Conservation (phyloP, 805 yeast species). For the Sungouiella thailandica region DNA sequence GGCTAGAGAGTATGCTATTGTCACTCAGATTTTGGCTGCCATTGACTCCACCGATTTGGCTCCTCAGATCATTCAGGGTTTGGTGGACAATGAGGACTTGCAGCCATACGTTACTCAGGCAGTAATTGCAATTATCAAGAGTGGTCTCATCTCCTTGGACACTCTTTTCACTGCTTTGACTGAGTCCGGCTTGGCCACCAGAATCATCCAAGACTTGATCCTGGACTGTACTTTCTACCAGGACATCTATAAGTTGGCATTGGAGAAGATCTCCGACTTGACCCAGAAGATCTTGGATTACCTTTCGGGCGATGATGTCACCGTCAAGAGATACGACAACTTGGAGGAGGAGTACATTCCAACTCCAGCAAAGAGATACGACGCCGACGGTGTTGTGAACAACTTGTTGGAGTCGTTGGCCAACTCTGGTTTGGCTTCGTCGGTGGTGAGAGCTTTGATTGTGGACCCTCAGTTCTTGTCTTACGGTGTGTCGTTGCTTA, state of each 20-base stretch:
- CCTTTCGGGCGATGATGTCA: slow-evolving; percentile 17
- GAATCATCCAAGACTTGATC: slow-evolving; percentile 31
- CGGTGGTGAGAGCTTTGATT: slow-evolving; percentile 34
- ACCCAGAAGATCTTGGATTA: slow-evolving; percentile 20
- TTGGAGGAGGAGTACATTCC: slow-evolving; percentile 2
- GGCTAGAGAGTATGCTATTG: slow-evolving; percentile 36
- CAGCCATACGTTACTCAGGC: slow-evolving; percentile 25
- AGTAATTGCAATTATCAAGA: slow-evolving; percentile 25
- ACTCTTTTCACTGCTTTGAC: slow-evolving; percentile 36
- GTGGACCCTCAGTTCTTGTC: slow-evolving; percentile 32
- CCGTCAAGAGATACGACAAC: slow-evolving; percentile 17
- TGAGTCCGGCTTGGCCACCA: slow-evolving; percentile 38
- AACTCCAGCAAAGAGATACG: slow-evolving; percentile 10
- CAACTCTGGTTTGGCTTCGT: slow-evolving; percentile 37
- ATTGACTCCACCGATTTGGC: slow-evolving; percentile 34
- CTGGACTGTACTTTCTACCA: slow-evolving; percentile 36
- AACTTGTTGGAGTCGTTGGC: slow-evolving; percentile 40
- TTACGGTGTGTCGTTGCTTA: slow-evolving; percentile 35
- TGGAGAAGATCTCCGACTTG: slow-evolving; percentile 26
- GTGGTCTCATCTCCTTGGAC: slow-evolving; percentile 27
- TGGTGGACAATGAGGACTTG: slow-evolving; percentile 29
- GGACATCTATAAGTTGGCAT: slow-evolving; percentile 34
- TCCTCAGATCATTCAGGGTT: slow-evolving; percentile 28
- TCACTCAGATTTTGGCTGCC: slow-evolving; percentile 35
- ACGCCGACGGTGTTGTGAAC: slow-evolving; percentile 19